A percentile compares a stretch with the other conserved stretches of the same genome.
Conservation (phyloP, 345 rosid species). For the Linum lewisii region DNA sequence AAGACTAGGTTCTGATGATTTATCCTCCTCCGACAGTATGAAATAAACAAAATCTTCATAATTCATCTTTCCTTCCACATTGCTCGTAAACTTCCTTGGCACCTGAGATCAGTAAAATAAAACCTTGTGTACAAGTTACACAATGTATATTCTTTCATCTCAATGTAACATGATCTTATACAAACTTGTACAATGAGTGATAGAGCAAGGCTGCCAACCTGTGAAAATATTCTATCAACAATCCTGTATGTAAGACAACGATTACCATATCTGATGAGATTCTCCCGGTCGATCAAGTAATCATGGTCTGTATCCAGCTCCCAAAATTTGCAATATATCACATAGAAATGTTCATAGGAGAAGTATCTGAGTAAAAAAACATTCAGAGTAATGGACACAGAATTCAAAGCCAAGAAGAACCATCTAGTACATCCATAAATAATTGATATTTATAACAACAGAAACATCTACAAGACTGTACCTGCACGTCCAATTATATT, state of each 20-base stretch:
- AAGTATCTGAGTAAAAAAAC: not conserved
- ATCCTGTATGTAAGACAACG: constrained; percentile 2
- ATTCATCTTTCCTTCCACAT: constrained; percentile 1
- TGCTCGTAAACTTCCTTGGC: not conserved
- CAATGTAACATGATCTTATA: not conserved
- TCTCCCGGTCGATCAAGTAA: not conserved
- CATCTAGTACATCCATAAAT: not conserved
- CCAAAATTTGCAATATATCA: constrained; percentile 4
- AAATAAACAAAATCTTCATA: constrained; percentile 7
- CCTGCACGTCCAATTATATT: not conserved
- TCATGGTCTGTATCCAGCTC: constrained; percentile 11
- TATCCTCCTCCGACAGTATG: constrained; percentile 6
- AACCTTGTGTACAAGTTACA: not conserved
- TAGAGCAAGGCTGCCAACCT: constrained; percentile 1
- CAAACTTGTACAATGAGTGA: not conserved
- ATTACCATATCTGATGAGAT: constrained; percentile 6
- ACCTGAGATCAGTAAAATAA: not conserved
- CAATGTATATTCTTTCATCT: not conserved
- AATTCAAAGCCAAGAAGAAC: not conserved
- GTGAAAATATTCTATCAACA: constrained; percentile 8
- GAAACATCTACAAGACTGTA: not conserved
- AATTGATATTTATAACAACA: no score
- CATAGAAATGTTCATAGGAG: constrained; percentile 7
- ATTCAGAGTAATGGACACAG: not conserved
- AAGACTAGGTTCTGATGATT: constrained; percentile 4